Base-by-base conservation (phyloP, 192 early-diverging fungal species). In the Pilaira anomala region DNA sequence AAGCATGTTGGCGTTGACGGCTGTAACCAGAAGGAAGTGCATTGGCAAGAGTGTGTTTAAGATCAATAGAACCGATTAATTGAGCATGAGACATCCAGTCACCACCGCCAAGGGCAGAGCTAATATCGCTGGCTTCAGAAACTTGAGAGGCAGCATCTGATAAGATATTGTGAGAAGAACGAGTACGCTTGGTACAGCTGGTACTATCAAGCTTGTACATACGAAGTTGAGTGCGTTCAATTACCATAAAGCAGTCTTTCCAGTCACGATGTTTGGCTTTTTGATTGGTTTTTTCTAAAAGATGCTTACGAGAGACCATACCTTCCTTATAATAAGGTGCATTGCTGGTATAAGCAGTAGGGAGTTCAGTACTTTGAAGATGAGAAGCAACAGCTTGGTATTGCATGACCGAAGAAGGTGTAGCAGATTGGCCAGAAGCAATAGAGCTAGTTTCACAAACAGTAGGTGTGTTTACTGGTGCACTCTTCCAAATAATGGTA, bases 21-120 rank as follows among this genome's bases (percentile, higher is more conserved):
- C 84, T 90, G 72, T 96, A 93, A 16, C 94, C 93, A 0, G 91
- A 90, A n/a, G 91, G 79, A 24, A 97, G 79, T 36, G 88, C 81
- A 45, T 87, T 93, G 29, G 91, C 85, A 69, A 93, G 83, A 0
- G 91, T 88, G 73, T 98, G 96, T 25, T 93, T 85, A 14, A 96
- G 74, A 59, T 74, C 75, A 45, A 85, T 76, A 29, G 76, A 76
- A 14, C 76, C 78, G 53, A 85, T 68, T 13, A 76, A 49, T 30
- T 73, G 69, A 4, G 73, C 76, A 53, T 74, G 64, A 1, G 72
- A 59, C 75, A 58, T 19, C 56, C 56, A 58, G 33, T 36, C 11
- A 36, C 33, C 33, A 4, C 4, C 33, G 11, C 33, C 33, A 36
- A 36, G 6, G 11, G 33, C 33, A 36, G 11, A 36, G 33, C 33